These are phyloP conservation scores for Camellia japonica DNA, from an alignment of 148 eudicot species.

Conservation along the genomic window DNA sequence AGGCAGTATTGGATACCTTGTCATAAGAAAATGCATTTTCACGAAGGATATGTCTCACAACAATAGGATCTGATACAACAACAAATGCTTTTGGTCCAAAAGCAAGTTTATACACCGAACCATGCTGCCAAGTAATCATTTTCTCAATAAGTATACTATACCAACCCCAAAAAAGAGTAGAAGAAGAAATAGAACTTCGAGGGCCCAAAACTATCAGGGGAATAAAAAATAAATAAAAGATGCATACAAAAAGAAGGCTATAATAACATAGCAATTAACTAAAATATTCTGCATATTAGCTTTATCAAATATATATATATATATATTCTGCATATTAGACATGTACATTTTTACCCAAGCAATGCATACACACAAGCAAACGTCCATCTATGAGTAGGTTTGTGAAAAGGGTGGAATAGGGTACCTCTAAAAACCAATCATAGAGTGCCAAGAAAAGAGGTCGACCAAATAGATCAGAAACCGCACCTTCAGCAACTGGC, in stretches of 20 bases:
- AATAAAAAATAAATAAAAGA: background rate
- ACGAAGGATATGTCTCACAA: conserved; percentile 81
- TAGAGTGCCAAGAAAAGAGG: conserved; percentile 93
- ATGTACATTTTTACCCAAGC: background rate
- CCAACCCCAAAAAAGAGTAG: background rate
- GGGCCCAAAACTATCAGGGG: background rate
- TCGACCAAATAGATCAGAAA: conserved; percentile 82
- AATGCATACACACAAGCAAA: conserved; percentile 13
- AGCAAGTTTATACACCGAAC: conserved; percentile 95
- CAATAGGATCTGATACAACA: conserved; percentile 95
- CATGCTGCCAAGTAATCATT: conserved; percentile 65
- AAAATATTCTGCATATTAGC: background rate
- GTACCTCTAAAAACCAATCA: conserved; percentile 97
- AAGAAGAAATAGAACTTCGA: conserved; percentile 1
- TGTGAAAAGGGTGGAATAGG: conserved; percentile 11
- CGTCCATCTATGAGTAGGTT: background rate
- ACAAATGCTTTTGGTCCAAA: conserved; percentile 99
- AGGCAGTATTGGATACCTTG: conserved; percentile 49
- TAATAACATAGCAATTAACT: background rate
- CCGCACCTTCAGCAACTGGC: conserved; percentile 99
- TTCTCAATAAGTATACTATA: background rate
- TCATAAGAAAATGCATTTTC: conserved; percentile 98
- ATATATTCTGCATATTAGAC: background rate
- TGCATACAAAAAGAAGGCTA: background rate
- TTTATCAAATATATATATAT: too few relatives aligned